Percentiles rank a stretch among this genome's conserved stretches.
phyloP scores from a whole-genome alignment of 345 rosid species.

The Hypericum perforatum region DNA sequence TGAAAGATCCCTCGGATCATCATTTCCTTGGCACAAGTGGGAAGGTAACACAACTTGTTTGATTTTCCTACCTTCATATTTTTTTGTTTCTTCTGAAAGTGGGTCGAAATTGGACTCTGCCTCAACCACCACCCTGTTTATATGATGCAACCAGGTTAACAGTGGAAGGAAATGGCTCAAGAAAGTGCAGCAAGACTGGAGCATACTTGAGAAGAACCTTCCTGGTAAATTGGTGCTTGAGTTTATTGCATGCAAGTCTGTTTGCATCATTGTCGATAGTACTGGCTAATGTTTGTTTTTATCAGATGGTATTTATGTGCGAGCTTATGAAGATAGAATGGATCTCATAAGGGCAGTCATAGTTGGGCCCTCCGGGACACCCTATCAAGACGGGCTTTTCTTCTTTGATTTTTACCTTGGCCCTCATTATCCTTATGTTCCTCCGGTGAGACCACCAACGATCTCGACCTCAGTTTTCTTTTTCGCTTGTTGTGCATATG shows the following conservation, averaged over 20 bases:
- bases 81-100: too few relatives aligned
- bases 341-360: conserved; percentile 91
- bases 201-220: conserved; percentile 86
- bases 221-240: conserved; percentile 49
- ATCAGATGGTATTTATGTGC: conserved; percentile 78
- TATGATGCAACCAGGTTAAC: conserved; percentile 34
- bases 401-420: conserved; percentile 94
- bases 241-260: conserved; percentile 1
- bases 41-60: conserved; percentile 35
- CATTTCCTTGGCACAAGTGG: conserved; percentile 52
- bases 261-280: not conserved
- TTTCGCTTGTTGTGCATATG: too few relatives aligned
- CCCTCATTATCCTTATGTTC: conserved; percentile 72
- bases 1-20: conserved; percentile 77
- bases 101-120: too few relatives aligned
- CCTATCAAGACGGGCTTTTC: conserved; percentile 98
- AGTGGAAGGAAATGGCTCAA: conserved; percentile 79
- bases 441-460: conserved; percentile 53
- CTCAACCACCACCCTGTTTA: not conserved
- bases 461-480: not conserved
- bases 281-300: conserved; percentile 11
- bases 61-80: not conserved
- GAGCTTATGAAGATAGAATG: conserved; percentile 90
- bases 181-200: conserved; percentile 98
- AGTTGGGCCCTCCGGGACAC: conserved; percentile 92